A percentile compares a stretch with the other conserved stretches of the same genome.
phyloP scores from a whole-genome alignment of 257 asterid genomes.

The Orobanche coerulescens region DNA sequence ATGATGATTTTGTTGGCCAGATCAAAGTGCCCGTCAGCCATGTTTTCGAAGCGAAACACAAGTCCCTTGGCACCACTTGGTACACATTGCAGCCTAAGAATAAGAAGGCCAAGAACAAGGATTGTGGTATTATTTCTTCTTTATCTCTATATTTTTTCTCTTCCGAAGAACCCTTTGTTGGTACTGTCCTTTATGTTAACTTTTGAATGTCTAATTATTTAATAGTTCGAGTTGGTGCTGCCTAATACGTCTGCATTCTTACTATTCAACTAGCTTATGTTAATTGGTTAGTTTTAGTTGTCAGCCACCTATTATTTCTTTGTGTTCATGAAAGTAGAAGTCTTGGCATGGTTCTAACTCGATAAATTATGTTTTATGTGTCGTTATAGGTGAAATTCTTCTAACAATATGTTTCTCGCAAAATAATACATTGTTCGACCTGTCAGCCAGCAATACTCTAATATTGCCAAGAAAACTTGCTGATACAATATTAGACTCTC shows the following conservation, averaged over 20 bases:
- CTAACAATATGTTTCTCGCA: conserved; percentile 71
- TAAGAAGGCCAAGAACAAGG: conserved; percentile 72
- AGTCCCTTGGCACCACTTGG: conserved; percentile 89
- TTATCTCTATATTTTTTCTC: not conserved
- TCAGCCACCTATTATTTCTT: not conserved
- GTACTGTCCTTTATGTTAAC: no score
- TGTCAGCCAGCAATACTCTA: conserved; percentile 38
- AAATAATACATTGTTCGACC: conserved; percentile 43
- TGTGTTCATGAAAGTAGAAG: not conserved
- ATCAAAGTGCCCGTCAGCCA: conserved; percentile 52
- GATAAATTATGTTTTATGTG: conserved; percentile 19
- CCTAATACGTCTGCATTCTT: not conserved
- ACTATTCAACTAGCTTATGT: conserved; percentile 5
- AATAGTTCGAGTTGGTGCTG: not conserved
- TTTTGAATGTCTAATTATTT: no score
- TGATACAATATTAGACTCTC: conserved; percentile 35
- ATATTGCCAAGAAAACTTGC: conserved; percentile 34
- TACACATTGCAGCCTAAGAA: conserved; percentile 71
- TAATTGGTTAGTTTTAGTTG: not conserved
- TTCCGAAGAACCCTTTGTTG: no score
- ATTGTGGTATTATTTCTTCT: conserved; percentile 47
- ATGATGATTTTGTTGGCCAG: conserved; percentile 86
- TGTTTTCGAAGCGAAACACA: conserved; percentile 74
- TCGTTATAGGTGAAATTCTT: conserved; percentile 71
- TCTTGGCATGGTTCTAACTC: conserved; percentile 9